Evolutionary conservation across 345 rosid species (phyloP).

Genomic region (Eucalyptus pauciflora): DNA sequence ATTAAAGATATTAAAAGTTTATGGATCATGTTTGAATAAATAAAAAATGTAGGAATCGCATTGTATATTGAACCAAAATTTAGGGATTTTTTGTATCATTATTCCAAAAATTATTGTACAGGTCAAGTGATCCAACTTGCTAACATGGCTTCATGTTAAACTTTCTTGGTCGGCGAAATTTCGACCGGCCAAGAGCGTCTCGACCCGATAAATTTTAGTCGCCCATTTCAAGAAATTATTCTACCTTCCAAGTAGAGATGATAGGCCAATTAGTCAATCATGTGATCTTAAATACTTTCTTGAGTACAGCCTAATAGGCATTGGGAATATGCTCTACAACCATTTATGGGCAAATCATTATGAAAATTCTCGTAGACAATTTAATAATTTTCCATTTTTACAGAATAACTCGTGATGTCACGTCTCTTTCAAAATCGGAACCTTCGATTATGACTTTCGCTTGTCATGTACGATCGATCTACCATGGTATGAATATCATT

Average conservation of each 20-base stretch:
- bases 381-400: background rate
- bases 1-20: too few species aligned
- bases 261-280: background rate
- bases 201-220: rapidly evolving
- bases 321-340: background rate
- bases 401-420: background rate
- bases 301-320: background rate
- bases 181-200: background rate
- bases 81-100: rapidly evolving
- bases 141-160: background rate
- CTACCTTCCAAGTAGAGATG: background rate
- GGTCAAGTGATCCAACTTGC: too few species aligned
- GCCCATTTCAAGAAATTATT: background rate
- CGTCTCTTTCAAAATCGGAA: rapidly evolving
- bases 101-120: too few species aligned
- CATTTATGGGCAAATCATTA: background rate
- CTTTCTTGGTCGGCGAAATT: background rate
- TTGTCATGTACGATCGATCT: rapidly evolving
- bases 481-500: rapidly evolving
- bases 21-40: rapidly evolving
- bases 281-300: background rate
- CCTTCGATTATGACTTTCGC: background rate
- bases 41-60: rapidly evolving
- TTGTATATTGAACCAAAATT: rapidly evolving
- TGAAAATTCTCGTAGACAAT: background rate